Evolutionary conservation across 129 eudicot genomes (phyloP).

Genomic region (Escallonia rubra): DNA sequence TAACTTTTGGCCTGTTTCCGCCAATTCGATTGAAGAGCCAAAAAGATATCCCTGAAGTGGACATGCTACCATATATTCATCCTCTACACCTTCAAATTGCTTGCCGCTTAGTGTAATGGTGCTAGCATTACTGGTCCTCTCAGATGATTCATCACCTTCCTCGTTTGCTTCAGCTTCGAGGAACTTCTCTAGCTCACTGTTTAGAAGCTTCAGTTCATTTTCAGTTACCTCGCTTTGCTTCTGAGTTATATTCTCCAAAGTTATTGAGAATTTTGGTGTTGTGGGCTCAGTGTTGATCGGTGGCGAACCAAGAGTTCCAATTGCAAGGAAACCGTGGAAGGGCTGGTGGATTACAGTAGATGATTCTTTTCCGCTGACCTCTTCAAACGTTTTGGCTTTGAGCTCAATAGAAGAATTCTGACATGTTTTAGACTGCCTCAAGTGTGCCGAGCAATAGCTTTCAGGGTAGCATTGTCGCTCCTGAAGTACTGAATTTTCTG

Average conservation of each 20-base stretch:
- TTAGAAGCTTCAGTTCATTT: slow-evolving; percentile 42
- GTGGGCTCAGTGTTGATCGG: slow-evolving; percentile 42
- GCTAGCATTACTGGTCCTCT: slow-evolving; percentile 45
- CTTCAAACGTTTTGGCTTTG: slow-evolving; percentile 21
- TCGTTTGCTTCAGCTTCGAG: slow-evolving; percentile 46
- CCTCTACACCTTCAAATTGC: slow-evolving; percentile 28
- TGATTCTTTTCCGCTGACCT: slow-evolving; percentile 19
- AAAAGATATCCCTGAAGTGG: slow-evolving; percentile 60
- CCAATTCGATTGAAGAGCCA: slow-evolving; percentile 37
- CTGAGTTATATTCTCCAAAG: slow-evolving; percentile 24
- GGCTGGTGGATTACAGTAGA: slow-evolving; percentile 19
- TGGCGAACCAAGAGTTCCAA: slow-evolving; percentile 71
- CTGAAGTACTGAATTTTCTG: slow-evolving; percentile 27
- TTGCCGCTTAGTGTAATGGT: slow-evolving; percentile 32
- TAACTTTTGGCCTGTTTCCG: slow-evolving; percentile 21
- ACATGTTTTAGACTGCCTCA: slow-evolving; percentile 24
- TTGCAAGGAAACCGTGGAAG: slow-evolving; percentile 64
- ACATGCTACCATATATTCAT: slow-evolving; percentile 20
- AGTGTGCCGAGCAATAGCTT: slow-evolving; percentile 18
- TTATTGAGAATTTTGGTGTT: slow-evolving; percentile 40
- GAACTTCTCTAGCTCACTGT: slow-evolving; percentile 50
- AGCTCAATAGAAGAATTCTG: slow-evolving; percentile 24
- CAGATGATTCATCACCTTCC: slow-evolving; percentile 31
- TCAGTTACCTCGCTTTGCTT: slow-evolving; percentile 35
- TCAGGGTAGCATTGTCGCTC: slow-evolving; percentile 29